Base-by-base conservation (phyloP, 768 basidiomycete species). In the Hortiboletus campestris region DNA sequence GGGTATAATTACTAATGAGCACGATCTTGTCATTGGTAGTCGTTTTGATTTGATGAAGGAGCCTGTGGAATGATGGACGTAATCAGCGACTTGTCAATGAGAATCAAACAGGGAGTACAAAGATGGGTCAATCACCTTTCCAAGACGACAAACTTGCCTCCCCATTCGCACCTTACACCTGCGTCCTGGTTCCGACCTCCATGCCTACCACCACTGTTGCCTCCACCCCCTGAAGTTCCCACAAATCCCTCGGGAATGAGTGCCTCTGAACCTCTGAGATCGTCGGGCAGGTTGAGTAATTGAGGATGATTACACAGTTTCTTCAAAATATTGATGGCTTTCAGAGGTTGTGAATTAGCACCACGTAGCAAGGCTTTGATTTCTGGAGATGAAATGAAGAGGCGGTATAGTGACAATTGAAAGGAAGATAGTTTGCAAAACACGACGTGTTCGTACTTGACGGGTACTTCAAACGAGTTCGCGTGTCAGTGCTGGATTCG, bases 381-480 rank as follows among this genome's bases (percentile, higher is more conserved):
- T 66, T 93, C 93, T 8, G 93, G 92, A 2, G 94, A 96, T 4
- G 86, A 87, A 58, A 96, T 95, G 67, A 98, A 98, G 31, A 91
- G 79, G 46, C 86, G 85, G 67, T 98, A 98, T 3, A 98, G 76
- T 8, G 89, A 76, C 14, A 91, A 74, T 63, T 98, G 94, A 62
- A 97, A 85, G 16, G 86, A 78, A 2, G 91, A 93, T 5, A 91
- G 80, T 40, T 83, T 80, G 69, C 94, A 98, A 73, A 97, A 98
- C 0, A 98, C 94, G 57, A 98, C 90, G 56, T 98, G 94, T 70
- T 98, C 97, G 74, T 98, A 98, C 72, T 99, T 99, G 74, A 99
- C 93, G 10, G 97, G 97, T 29, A 99, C 96, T 98, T 64, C 2
- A 49, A 29, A 42, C 59, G 35, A 53, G 52, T 61, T 45, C 53